phyloP scores from a whole-genome alignment of 2,329 filamentous ascomycete species.

The Aspergillus sp. region DNA sequence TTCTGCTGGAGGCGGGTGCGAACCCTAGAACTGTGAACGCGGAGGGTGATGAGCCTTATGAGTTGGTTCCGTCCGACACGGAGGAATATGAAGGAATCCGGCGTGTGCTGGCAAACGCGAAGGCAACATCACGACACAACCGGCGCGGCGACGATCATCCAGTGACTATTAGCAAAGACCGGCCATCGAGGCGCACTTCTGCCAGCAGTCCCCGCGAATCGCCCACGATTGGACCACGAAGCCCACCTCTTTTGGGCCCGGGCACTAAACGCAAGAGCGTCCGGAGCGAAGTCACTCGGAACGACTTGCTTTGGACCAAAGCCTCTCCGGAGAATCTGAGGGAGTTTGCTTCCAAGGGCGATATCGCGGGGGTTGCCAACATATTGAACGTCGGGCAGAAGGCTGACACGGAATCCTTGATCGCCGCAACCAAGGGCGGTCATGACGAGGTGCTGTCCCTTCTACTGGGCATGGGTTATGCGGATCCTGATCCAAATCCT shows the following conservation, averaged over 20 bases:
- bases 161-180: slow-evolving; percentile 24
- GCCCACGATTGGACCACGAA: slow-evolving; percentile 32
- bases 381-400: slow-evolving; percentile 43
- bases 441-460: slow-evolving; percentile 82
- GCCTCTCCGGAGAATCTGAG: slow-evolving; percentile 41
- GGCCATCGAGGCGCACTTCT: slow-evolving; percentile 34
- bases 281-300: slow-evolving; percentile 41
- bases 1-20: slow-evolving; percentile 76
- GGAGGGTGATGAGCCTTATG: slow-evolving; percentile 84
- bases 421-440: slow-evolving; percentile 83
- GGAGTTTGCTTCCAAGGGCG: slow-evolving; percentile 41
- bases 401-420: slow-evolving; percentile 74
- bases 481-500: slow-evolving; percentile 60
- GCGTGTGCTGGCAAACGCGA: slow-evolving; percentile 55
- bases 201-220: slow-evolving; percentile 38
- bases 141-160: slow-evolving; percentile 36
- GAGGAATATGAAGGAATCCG: slow-evolving; percentile 77
- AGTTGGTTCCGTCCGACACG: slow-evolving; percentile 64
- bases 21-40: slow-evolving; percentile 86
- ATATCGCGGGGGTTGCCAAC: slow-evolving; percentile 40
- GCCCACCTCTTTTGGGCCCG: slow-evolving; percentile 28
- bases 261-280: slow-evolving; percentile 36
- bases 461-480: slow-evolving; percentile 57
- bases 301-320: slow-evolving; percentile 43
- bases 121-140: slow-evolving; percentile 43